Conservation (phyloP, 192 early-diverging fungal species). For the Spinellus fusiger region DNA sequence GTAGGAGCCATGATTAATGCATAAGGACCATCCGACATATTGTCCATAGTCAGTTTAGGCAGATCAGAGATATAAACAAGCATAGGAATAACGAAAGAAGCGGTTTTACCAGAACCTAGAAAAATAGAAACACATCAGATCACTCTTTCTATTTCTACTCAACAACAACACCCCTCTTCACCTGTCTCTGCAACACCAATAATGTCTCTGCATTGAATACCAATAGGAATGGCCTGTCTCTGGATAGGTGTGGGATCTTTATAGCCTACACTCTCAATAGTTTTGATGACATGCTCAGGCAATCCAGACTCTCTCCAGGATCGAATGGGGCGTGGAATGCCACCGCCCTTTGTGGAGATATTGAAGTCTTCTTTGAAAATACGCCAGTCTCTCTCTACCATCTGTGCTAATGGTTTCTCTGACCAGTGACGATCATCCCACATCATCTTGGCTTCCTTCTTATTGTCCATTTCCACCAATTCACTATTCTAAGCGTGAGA, state of each 20-base stretch:
- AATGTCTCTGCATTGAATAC: constrained; percentile 83
- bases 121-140: background rate
- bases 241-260: constrained; percentile 96
- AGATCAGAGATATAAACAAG: constrained; percentile 79
- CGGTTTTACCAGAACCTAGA: constrained; percentile 88
- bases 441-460: constrained; percentile 60
- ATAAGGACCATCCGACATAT: constrained; percentile 83
- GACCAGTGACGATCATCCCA: constrained; percentile 95
- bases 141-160: no score
- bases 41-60: constrained; percentile 71
- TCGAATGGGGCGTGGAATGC: constrained; percentile 85
- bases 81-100: constrained; percentile 95
- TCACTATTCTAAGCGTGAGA: constrained; percentile 36
- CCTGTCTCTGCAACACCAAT: constrained; percentile 89
- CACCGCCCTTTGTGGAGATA: constrained; percentile 89
- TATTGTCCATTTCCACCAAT: constrained; percentile 52
- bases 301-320: constrained; percentile 82
- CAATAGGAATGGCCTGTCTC: constrained; percentile 94
- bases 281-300: constrained; percentile 58
- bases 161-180: constrained; percentile 9
- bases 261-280: constrained; percentile 84
- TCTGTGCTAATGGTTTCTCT: constrained; percentile 83
- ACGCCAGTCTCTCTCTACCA: constrained; percentile 98
- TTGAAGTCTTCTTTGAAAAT: constrained; percentile 99
- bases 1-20: constrained; percentile 94